Base-by-base conservation (phyloP, 2,329 filamentous ascomycete species). In the Drechslera avenae region DNA sequence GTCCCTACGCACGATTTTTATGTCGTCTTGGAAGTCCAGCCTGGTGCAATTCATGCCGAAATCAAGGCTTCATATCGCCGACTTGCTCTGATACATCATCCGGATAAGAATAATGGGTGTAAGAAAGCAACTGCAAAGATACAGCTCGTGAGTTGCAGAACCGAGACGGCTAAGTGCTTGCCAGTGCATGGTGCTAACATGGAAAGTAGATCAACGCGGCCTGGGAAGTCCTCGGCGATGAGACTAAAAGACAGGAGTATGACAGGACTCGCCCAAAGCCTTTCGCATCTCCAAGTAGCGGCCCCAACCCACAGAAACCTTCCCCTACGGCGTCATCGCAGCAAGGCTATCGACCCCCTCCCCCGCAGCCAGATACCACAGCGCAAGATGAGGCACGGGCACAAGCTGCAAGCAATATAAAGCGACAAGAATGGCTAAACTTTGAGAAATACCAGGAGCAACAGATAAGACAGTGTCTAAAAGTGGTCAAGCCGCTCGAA, bases 351-450 rank as follows among this genome's bases (percentile, higher is more conserved):
- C 46, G 10, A 12, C 3, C 26, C 19, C 4, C 19, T 10, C 23
- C 39, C 7, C 37, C 14, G 18, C 34, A 23, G 10, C 19, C 13
- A 21, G 41, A 40, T 6, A 35, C 49, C 9, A 23, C 32, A 18
- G 23, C 42, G 13, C 43, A 47, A n/a, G 36, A 39, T 5, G 42
- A 52, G 17, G 48, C 41, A 12, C 36, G 31, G 17, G 42, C 48
- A 8, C 17, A 46, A 26, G 41, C 35, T 18, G 40, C 46, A 17
- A 46, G 28, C 36, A 23, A 39, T 4, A 35, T 14, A 31, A 52
- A 47, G n/a, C 49, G 42, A 19, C 49, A 35, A 26, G 36, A 52
- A 36, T 52, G 43, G 49, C 39, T 52, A 1, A 30, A 52, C 8
- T 52, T 37, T 3, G 33, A 52, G 37, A 46, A 12, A 31, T 3